Evolutionary conservation across 2,329 filamentous ascomycete species (phyloP), one percentile per base, ranked within the genome.

Genomic region (Rosellinia necatrix): DNA sequence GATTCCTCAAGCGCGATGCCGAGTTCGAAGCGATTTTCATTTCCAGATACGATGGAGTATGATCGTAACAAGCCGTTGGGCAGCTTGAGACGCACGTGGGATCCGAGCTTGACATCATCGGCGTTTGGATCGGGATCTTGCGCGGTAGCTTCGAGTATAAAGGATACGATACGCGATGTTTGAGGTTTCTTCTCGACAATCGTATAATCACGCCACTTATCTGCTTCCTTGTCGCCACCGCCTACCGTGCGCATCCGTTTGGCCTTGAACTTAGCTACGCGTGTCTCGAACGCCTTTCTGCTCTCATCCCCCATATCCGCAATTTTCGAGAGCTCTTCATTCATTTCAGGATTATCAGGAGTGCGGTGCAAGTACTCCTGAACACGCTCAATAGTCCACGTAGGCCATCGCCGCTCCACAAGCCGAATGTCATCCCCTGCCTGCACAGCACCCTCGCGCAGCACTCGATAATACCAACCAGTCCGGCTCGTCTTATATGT

Each of bases 401-500:
- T 64, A 0, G 84, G 83, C 71, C 82, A 75, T 17, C 69, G 75
- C 10, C 85, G 75, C 67, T 83, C 78, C 0, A 86, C 71, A 0
- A 89, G 72, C 4, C 69, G 70, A 58, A 88, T 80, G 63, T 76
- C 72, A 63, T 88, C 84, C 6, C 85, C 85, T 0, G 77, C 76
- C 15, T 74, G 69, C 37, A 89, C 78, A 0, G 66, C 72, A 0
- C 86, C 86, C 27, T 81, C 76, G 2, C 74, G 72, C 13, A 88
- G 66, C 1, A 89, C 81, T 2, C 85, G 79, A 61, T 87, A 88
- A 66, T 87, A 82, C 85, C 85, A 89, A 0, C 86, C 86, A 0
- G 84, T 87, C 1, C 85, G 78, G 54, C 81, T 81, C 2, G 74
- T 74, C 58, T 78, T 76, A 70, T 82, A 85, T 0, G 83, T 81